A percentile compares a stretch with the other conserved stretches of the same genome.
Conservation (phyloP, 148 eudicot genomes). For the Oxyria digyna region DNA sequence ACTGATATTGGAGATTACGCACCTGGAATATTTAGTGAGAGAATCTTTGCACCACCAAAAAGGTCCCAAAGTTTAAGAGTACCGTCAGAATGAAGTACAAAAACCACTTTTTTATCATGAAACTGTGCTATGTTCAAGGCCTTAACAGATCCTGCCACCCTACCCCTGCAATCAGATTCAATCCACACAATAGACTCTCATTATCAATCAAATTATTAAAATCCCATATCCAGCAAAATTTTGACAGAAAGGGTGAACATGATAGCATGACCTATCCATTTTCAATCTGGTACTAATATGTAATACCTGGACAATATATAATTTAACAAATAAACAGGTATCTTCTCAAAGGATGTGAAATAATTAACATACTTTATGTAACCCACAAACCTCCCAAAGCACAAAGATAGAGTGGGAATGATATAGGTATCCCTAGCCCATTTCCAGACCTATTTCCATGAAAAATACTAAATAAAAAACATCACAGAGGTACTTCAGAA, state of each 20-base stretch:
- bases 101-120: conserved; percentile 46
- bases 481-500: too few relatives aligned
- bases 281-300: background rate
- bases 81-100: conserved; percentile 89
- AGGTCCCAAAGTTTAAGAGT: conserved; percentile 71
- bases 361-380: too few relatives aligned
- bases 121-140: conserved; percentile 50
- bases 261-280: background rate
- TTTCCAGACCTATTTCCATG: too few relatives aligned
- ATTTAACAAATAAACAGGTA: background rate
- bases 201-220: background rate
- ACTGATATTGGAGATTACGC: conserved; percentile 18
- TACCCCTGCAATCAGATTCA: conserved; percentile 38
- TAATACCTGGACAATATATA: background rate
- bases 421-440: too few relatives aligned
- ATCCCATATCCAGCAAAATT: background rate
- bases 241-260: background rate
- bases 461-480: too few relatives aligned
- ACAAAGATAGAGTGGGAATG: background rate
- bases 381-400: background rate
- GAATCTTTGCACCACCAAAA: conserved; percentile 42
- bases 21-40: conserved; percentile 32
- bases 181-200: background rate
- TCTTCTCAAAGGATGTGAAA: too few relatives aligned
- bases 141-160: conserved; percentile 47